A percentile compares a stretch with the other conserved stretches of the same genome.
These are phyloP conservation scores for Trichoderma gamsii DNA, from an alignment of 495 filamentous ascomycete species.

Conservation along the genomic window DNA sequence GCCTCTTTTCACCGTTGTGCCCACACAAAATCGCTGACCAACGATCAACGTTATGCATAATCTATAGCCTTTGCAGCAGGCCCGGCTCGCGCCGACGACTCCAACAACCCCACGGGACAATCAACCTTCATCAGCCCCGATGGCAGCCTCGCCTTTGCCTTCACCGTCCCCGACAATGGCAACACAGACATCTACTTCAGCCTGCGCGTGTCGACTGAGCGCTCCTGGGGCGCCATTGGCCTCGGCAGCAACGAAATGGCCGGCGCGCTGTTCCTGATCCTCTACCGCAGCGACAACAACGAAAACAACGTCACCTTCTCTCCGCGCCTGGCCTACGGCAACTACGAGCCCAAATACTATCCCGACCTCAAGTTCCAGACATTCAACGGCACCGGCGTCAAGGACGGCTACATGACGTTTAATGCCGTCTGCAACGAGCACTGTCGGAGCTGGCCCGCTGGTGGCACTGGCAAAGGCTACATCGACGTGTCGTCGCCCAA, in stretches of 20 bases:
- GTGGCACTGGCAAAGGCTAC: conserved; percentile 22
- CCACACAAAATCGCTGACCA: not conserved
- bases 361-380: conserved; percentile 34
- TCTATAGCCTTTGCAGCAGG: not conserved
- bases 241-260: conserved; percentile 46
- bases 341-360: conserved; percentile 42
- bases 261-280: conserved; percentile 45
- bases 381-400: conserved; percentile 37
- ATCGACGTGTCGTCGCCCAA: conserved; percentile 34
- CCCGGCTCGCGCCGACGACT: not conserved
- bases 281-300: conserved; percentile 36
- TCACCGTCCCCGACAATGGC: conserved; percentile 30
- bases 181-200: conserved; percentile 43
- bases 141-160: conserved; percentile 21
- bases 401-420: conserved; percentile 37
- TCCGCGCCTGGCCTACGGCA: conserved; percentile 36
- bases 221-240: conserved; percentile 46
- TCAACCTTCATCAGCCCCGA: conserved; percentile 14
- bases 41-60: not conserved
- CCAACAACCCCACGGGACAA: not conserved
- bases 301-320: conserved; percentile 46
- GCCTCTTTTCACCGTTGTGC: not conserved
- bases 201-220: conserved; percentile 35
- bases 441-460: conserved; percentile 38
- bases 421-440: conserved; percentile 39